Percentiles rank a stretch among this genome's conserved stretches.
Conservation (phyloP, 1,284 basidiomycete genomes). For the Laetiporus sulphureus region DNA sequence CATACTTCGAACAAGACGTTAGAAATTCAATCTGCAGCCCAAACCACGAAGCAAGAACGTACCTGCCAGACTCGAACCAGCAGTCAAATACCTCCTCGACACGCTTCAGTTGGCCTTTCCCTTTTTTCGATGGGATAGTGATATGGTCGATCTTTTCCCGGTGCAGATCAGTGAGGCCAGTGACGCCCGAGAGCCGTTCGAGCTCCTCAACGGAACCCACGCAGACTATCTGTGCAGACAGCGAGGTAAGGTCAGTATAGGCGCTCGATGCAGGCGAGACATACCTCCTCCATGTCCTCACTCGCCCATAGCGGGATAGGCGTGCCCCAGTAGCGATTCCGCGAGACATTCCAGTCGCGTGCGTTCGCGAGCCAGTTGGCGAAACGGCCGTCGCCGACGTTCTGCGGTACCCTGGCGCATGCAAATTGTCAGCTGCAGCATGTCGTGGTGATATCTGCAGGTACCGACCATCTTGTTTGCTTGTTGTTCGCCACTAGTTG, state of each 20-base stretch:
- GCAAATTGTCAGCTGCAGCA: conserved; percentile 1
- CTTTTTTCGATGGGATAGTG: conserved; percentile 89
- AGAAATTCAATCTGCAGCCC: not conserved
- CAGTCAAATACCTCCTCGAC: conserved; percentile 99
- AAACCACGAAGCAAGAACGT: conserved; percentile 14
- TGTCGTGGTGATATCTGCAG: not conserved
- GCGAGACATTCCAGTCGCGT: conserved; percentile 98
- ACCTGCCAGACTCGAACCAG: conserved; percentile 99
- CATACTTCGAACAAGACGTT: conserved; percentile 58
- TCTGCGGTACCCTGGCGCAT: conserved; percentile 74
- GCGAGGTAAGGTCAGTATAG: not conserved
- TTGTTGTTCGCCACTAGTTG: conserved; percentile 89
- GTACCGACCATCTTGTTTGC: conserved; percentile 77
- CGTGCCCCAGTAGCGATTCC: conserved; percentile 99
- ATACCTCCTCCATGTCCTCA: conserved; percentile 87
- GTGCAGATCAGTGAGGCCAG: conserved; percentile 89
- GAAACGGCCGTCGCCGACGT: conserved; percentile 89
- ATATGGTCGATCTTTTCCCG: conserved; percentile 53
- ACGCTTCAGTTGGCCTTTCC: conserved; percentile 84
- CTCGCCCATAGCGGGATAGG: conserved; percentile 96
- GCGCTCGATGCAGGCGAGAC: conserved; percentile 5
- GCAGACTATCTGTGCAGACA: conserved; percentile 62
- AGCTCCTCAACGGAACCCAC: conserved; percentile 88
- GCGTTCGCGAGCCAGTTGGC: conserved; percentile 98
- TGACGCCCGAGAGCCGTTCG: conserved; percentile 81